Base-by-base conservation (phyloP, 2,329 filamentous ascomycete species). In the Sporothrix pseudoabietina region DNA sequence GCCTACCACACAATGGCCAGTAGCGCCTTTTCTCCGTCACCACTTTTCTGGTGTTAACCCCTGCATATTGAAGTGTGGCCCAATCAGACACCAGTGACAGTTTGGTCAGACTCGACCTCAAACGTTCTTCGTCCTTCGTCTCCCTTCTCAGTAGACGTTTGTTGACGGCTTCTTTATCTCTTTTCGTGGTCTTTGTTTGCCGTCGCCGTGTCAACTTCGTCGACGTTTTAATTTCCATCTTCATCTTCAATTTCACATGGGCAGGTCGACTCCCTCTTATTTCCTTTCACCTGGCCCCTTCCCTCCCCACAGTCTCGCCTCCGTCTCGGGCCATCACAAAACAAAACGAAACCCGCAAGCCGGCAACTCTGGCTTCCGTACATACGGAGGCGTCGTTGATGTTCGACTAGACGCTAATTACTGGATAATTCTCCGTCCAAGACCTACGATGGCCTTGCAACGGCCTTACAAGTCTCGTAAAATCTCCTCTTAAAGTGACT, bases 31-130 rank as follows among this genome's bases (percentile, higher is more conserved):
- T 16, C 8, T 54, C 63, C 44, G 30, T 47, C n/a, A 26, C 61
- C 39, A 65, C 39, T 4, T n/a, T 39, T 69, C 47, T 55, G 9
- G 30, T 22, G 30, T 71, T 73, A 71, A 75, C 76, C 76, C 73
- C 73, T 74, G 73, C 71, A 74, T 72, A 63, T 59, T 35, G 55
- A n/a, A 19, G 16, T 39, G 22, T 59, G 12, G 73, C 61, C 77
- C 73, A 73, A 72, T 76, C 73, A 74, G 65, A 52, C 30, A n/a
- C 22, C 30, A 39, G 30, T 30, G 14, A 41, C 32, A 49, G 41
- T 9, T 7, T 59, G 70, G 69, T 69, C 63, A 57, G 22, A 41
- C 5, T 26, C 16, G 69, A 72, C 69, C 63, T 74, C 72, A 74
- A 72, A 74, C 72, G 54, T 69, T 12, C 14, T 69, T 35, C 30